Conservation (phyloP, 352 stramenopile genomes). For the Pseudoperonospora humuli region DNA sequence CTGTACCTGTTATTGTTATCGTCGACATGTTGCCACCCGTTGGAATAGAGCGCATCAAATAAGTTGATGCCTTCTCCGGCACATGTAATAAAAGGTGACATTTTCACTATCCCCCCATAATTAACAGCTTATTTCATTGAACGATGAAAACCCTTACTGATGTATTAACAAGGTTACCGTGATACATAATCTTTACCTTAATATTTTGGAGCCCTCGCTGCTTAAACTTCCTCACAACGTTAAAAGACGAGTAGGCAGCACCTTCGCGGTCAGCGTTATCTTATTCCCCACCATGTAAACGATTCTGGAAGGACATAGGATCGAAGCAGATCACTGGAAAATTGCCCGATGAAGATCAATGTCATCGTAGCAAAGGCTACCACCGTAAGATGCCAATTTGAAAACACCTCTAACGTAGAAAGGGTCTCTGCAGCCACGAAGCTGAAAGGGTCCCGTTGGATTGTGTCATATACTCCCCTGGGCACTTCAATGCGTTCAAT, state of each 20-base stretch:
- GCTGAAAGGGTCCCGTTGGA: slow-evolving; percentile 83
- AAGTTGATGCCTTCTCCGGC: too few species aligned
- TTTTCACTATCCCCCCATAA: too few species aligned
- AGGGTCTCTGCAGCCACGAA: slow-evolving; percentile 82
- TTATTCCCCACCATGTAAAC: slow-evolving; percentile 43
- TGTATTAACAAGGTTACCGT: too few species aligned
- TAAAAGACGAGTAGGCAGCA: too few species aligned
- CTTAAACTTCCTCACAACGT: too few species aligned
- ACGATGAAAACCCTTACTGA: too few species aligned
- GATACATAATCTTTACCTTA: slow-evolving; percentile 10
- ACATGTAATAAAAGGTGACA: too few species aligned
- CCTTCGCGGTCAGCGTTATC: slow-evolving; percentile 13
- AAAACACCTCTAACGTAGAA: slow-evolving; percentile 77
- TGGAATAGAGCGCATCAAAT: too few species aligned
- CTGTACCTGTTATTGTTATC: too few species aligned
- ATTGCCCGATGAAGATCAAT: slow-evolving; percentile 80
- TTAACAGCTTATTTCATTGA: too few species aligned
- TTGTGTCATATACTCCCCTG: slow-evolving; percentile 59
- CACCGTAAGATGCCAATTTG: slow-evolving; percentile 63
- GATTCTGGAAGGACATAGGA: slow-evolving; percentile 51
- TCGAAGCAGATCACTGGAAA: slow-evolving; percentile 59
- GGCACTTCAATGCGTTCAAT: slow-evolving; percentile 63
- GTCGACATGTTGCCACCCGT: too few species aligned
- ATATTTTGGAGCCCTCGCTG: slow-evolving; percentile 2
- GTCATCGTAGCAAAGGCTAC: slow-evolving; percentile 77